Conservation (phyloP, 2,329 filamentous ascomycete genomes). For the Blumeria hordei region DNA sequence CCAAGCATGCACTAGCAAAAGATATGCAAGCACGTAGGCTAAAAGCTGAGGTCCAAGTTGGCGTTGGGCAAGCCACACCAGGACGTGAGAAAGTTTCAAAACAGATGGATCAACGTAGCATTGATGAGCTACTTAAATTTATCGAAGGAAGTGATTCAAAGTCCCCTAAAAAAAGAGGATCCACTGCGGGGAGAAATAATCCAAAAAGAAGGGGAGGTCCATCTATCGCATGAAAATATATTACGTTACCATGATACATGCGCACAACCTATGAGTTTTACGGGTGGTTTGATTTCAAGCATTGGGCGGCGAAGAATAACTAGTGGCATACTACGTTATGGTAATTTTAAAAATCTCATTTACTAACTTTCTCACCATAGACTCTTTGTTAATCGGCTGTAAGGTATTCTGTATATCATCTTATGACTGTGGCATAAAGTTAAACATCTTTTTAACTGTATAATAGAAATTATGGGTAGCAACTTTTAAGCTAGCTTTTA, state of each 20-base stretch:
- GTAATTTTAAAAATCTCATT: too few relatives aligned
- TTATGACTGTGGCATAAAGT: too few relatives aligned
- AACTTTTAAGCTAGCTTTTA: too few relatives aligned
- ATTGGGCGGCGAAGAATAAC: too few relatives aligned
- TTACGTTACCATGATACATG: neutral
- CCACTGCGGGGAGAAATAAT: slow-evolving; percentile 24
- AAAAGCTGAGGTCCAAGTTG: slow-evolving; percentile 26
- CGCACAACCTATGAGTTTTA: too few relatives aligned
- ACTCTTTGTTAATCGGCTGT: too few relatives aligned
- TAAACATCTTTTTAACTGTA: too few relatives aligned
- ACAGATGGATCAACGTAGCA: slow-evolving; percentile 49
- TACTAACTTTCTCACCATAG: too few relatives aligned
- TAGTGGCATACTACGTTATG: too few relatives aligned
- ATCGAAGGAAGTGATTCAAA: slow-evolving; percentile 54
- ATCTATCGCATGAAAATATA: neutral
- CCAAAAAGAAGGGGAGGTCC: slow-evolving; percentile 27
- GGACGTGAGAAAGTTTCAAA: slow-evolving; percentile 12
- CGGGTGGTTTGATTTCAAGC: too few relatives aligned
- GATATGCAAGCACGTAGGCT: slow-evolving; percentile 55
- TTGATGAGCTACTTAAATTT: slow-evolving; percentile 82
- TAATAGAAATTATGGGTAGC: too few relatives aligned
- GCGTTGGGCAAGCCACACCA: slow-evolving; percentile 25
- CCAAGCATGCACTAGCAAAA: slow-evolving; percentile 84
- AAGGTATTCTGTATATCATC: too few relatives aligned
- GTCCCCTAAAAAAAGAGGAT: slow-evolving; percentile 26